phyloP scores from a whole-genome alignment of 192 early-diverging fungal genomes.

The Diversispora eburnea region DNA sequence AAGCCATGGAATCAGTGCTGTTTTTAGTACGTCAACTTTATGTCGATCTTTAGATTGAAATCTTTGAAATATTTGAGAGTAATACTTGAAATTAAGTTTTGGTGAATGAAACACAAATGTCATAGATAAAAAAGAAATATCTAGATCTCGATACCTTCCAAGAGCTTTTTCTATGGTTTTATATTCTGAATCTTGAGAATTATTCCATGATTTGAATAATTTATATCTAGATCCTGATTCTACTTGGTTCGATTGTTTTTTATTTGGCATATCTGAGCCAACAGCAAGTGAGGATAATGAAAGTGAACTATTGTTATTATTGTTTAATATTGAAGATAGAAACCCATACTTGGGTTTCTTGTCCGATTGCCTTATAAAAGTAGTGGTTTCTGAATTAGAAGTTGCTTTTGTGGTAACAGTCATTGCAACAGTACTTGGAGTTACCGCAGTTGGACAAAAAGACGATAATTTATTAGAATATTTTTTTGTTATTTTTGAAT shows the following conservation, averaged over 20 bases:
- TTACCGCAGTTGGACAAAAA: not conserved
- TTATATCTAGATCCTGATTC: constrained; percentile 5
- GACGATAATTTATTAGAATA: too few relatives aligned
- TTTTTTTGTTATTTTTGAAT: too few relatives aligned
- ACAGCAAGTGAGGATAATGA: not conserved
- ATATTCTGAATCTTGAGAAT: constrained; percentile 23
- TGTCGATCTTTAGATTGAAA: constrained; percentile 28
- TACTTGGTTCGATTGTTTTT: not conserved
- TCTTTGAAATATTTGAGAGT: not conserved
- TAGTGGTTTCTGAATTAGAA: not conserved
- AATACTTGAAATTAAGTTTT: not conserved
- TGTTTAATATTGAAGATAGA: not conserved
- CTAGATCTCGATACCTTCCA: not conserved
- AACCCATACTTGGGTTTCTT: constrained; percentile 1
- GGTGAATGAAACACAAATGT: not conserved
- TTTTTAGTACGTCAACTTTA: constrained; percentile 23
- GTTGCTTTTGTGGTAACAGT: not conserved
- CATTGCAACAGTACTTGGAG: not conserved
- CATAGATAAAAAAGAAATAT: not conserved
- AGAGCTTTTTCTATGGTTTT: constrained; percentile 22
- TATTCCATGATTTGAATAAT: constrained; percentile 20
- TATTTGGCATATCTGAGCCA: not conserved
- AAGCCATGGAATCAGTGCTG: constrained; percentile 17
- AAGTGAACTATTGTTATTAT: not conserved
- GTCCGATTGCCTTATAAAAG: not conserved